Evolutionary conservation across 106 monocot species (phyloP).

Genomic region (Dioscorea alata): DNA sequence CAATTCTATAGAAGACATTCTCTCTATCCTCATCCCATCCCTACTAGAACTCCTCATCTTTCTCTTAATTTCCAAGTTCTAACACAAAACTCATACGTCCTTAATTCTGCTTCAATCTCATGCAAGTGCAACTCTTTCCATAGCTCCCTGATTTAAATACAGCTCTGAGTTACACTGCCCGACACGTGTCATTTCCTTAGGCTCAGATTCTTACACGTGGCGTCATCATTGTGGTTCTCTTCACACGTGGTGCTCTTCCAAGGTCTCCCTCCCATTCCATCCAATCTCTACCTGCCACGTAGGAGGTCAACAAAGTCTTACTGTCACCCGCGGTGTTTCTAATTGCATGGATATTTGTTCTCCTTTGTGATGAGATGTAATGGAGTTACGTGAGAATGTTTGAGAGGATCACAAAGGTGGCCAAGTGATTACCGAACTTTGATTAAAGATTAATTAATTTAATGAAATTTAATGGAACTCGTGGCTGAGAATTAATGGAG

Average conservation of each 20-base stretch:
- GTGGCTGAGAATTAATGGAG: no score
- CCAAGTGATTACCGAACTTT: neutral
- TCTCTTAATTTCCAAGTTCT: neutral
- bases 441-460: no score
- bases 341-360: neutral
- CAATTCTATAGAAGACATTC: conserved; percentile 29
- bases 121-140: neutral
- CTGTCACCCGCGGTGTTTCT: neutral
- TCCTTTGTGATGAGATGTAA: neutral
- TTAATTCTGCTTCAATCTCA: neutral
- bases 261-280: neutral
- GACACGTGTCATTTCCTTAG: neutral
- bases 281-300: neutral
- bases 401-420: neutral
- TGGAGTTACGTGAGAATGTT: neutral
- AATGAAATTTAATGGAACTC: no score
- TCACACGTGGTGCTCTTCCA: neutral
- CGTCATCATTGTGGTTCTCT: neutral
- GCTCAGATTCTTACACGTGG: neutral
- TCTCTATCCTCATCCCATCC: conserved; percentile 6
- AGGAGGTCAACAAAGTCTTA: neutral
- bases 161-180: neutral
- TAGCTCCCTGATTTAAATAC: neutral
- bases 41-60: neutral
- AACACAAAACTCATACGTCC: neutral